Base-by-base conservation (phyloP, 441 rosid species). In the Gossypium aridum region DNA sequence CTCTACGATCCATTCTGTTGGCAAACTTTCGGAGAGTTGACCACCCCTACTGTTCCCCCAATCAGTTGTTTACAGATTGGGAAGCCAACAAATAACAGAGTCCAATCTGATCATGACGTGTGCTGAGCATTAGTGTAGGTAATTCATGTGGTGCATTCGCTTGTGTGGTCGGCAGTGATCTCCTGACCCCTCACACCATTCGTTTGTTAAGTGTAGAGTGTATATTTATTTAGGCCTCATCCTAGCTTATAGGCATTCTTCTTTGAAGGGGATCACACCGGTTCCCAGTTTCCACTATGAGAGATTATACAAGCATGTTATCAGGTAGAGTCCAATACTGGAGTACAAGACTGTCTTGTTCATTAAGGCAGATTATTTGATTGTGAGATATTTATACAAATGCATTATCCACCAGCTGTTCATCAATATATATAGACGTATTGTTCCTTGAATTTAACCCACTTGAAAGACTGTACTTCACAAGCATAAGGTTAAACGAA, bases 21-120 rank as follows among this genome's bases (percentile, higher is more conserved):
- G 97, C 88, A 92, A 82, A 86, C 96, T 4, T 96, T 85, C 12
- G 99, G 99, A 55, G 87, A 85, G 85, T 81, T 92, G 79, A 88
- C 74, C 54, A 88, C 91, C 55, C 97, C 98, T 9, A 87, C 94
- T 7, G 77, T 79, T 57, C 98, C 97, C 20, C 97, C 97, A 9
- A 88, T 92, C 10, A 86, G 79, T 76, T 92, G 98, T 67, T 74
- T 96, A 80, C 93, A 89, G 70, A 80, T 85, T 13, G 97, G 97
- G 51, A 96, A 87, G 85, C 98, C 92, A 0, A 10, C 94, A 2
- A 85, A 79, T 79, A 88, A 89, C 79, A 73, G 83, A 26, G 87
- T 91, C 3, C 88, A 87, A 57, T 81, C 88, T 0, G 91, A 83
- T 79, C 84, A 79, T 2, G 90, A 93, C 76, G 22, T 67, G 26